A percentile compares a stretch with the other conserved stretches of the same genome.
Evolutionary conservation across 1,284 basidiomycete genomes (phyloP).

Genomic region (Tremellales sp.): DNA sequence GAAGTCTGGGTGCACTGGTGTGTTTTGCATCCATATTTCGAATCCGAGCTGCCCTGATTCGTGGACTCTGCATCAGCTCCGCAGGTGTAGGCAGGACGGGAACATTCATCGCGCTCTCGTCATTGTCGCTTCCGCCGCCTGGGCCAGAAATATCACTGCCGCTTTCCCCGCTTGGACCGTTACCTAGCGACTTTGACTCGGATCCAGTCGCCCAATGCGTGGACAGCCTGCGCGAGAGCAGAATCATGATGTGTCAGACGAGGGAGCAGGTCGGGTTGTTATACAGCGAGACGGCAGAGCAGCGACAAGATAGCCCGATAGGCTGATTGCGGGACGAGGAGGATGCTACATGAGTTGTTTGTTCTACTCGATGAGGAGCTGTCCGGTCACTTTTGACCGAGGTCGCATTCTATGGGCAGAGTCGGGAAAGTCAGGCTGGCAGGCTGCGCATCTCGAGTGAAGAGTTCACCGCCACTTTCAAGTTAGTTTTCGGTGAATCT

Average conservation of each 20-base stretch:
- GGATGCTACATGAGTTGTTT: too few relatives aligned
- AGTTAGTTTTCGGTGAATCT: too few relatives aligned
- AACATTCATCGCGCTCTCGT: constrained; percentile 40
- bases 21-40: constrained; percentile 8
- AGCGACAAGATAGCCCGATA: too few relatives aligned
- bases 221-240: constrained; percentile 36
- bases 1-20: constrained; percentile 48
- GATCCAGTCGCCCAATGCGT: constrained; percentile 32
- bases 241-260: constrained; percentile 37
- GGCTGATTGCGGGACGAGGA: too few relatives aligned
- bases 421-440: too few relatives aligned
- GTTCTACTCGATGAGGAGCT: too few relatives aligned
- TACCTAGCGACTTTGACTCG: constrained; percentile 12
- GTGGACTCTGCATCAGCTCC: constrained; percentile 27
- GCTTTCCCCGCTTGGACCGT: constrained; percentile 22
- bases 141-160: not conserved
- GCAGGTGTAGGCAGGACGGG: constrained; percentile 45
- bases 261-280: constrained; percentile 34
- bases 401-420: too few relatives aligned
- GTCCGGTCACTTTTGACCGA: too few relatives aligned
- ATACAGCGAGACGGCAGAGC: constrained; percentile 18
- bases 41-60: not conserved
- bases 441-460: too few relatives aligned
- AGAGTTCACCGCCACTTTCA: too few relatives aligned
- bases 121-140: constrained; percentile 17